A percentile compares a stretch with the other conserved stretches of the same genome.
These are phyloP conservation scores for Fusarium udum DNA, from an alignment of 2,329 filamentous ascomycete species.

Conservation along the genomic window DNA sequence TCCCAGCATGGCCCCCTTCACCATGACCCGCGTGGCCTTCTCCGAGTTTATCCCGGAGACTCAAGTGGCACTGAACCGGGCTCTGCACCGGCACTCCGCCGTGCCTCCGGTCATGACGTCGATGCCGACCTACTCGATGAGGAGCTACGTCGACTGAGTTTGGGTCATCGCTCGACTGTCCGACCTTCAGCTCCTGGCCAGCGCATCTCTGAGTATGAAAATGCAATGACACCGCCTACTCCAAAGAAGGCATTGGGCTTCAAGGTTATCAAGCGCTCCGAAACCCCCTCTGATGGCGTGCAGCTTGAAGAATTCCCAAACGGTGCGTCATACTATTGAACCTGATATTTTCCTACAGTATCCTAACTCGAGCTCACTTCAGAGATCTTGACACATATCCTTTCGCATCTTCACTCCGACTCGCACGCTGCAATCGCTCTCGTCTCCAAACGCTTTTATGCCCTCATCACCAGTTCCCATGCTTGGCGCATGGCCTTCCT, in stretches of 20 bases:
- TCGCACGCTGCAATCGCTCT: slow-evolving; percentile 84
- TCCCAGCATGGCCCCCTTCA: slow-evolving; percentile 68
- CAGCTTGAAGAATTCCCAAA: slow-evolving; percentile 76
- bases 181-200: slow-evolving; percentile 56
- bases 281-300: slow-evolving; percentile 50
- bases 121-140: slow-evolving; percentile 58
- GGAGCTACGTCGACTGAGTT: slow-evolving; percentile 63
- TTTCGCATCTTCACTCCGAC: slow-evolving; percentile 88
- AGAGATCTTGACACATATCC: slow-evolving; percentile 92
- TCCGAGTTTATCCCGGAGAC: slow-evolving; percentile 46
- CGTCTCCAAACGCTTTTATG: slow-evolving; percentile 88
- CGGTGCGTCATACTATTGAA: slow-evolving; percentile 63
- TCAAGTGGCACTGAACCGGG: slow-evolving; percentile 51
- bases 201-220: slow-evolving; percentile 69
- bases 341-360: not conserved
- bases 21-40: slow-evolving; percentile 53
- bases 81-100: slow-evolving; percentile 44
- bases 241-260: slow-evolving; percentile 62
- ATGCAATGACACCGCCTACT: slow-evolving; percentile 60
- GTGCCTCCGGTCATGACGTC: slow-evolving; percentile 47
- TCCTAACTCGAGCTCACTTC: slow-evolving; percentile 33
- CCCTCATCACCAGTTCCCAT: slow-evolving; percentile 87
- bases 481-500: slow-evolving; percentile 94
- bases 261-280: slow-evolving; percentile 62
- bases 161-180: slow-evolving; percentile 43